Base-by-base conservation (phyloP, 257 asterid species). In the Handroanthus guayacan region DNA sequence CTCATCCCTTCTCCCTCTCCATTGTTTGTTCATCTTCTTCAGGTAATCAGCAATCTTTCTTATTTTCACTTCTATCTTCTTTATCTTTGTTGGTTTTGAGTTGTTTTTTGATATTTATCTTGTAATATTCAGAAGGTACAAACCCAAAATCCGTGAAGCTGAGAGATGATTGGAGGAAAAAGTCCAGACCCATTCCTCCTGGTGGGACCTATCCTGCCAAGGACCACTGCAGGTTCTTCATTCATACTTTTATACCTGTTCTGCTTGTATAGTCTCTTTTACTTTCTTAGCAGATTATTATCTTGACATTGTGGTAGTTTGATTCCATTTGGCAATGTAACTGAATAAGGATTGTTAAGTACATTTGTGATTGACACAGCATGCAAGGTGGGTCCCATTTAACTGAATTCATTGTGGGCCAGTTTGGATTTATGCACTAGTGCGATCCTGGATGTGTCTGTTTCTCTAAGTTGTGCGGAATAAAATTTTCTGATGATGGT, bases 141-240 rank as follows among this genome's bases (percentile, higher is more conserved):
- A 87, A 82, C 58, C 54, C 90, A 45, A 93, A 86, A 75, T 17
- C 91, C 31, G 88, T 82, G 85, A 92, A 95, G 72, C 72, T 87
- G 66, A 89, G 98, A 84, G 97, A 89, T 31, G 97, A 95, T 67
- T 95, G 99, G 99, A 86, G 98, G 90, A 85, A 87, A 72, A 89
- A 84, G 81, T 93, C 98, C 52, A 87, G 74, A 77, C 97, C 98
- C 67, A 88, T 95, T 25, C 95, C 97, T 72, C 93, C 98, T 39
- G 99, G 98, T 75, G 99, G 98, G 8, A 89, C 94, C 74, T 95
- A 95, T 82, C 99, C 99, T 5, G 99, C 98, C 36, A 93, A 91
- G 87, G 98, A 95, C 44, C 97, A 93, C 54, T 95, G 97, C 99
- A 95, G 99, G 98, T 95, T 52, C 62, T 62, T 72, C 51, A 11